These are phyloP conservation scores for Termitomyces sp. DNA, from an alignment of 768 basidiomycete genomes.

Conservation along the genomic window DNA sequence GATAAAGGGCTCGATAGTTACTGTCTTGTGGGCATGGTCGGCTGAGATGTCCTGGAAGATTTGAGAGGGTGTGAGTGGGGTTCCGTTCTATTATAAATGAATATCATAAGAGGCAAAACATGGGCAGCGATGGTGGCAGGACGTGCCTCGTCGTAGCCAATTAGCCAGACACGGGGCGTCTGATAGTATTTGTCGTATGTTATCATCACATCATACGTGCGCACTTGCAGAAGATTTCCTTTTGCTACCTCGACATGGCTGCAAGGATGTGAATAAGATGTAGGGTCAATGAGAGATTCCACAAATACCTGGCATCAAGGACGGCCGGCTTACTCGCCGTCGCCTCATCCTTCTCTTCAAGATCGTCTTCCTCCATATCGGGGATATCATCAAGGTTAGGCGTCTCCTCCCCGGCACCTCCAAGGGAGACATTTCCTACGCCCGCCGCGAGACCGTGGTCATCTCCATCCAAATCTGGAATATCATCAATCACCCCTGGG, in stretches of 20 bases:
- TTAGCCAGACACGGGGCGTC: constrained; percentile 95
- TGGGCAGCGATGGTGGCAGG: not conserved
- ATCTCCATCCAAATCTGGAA: constrained; percentile 74
- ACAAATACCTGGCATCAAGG: constrained; percentile 45
- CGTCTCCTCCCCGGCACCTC: constrained; percentile 44
- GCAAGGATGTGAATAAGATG: not conserved
- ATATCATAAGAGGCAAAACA: constrained; percentile 3
- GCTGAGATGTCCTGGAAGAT: constrained; percentile 97
- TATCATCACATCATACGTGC: constrained; percentile 99
- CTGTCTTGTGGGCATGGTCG: constrained; percentile 97
- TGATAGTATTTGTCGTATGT: constrained; percentile 99
- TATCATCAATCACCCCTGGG: constrained; percentile 71
- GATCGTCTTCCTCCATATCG: constrained; percentile 95
- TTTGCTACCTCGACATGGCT: constrained; percentile 65
- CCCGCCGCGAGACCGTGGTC: constrained; percentile 38
- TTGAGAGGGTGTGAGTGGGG: constrained; percentile 79
- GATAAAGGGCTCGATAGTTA: constrained; percentile 98
- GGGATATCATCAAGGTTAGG: constrained; percentile 97
- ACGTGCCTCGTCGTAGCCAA: constrained; percentile 91
- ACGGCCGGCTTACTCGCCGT: constrained; percentile 52
- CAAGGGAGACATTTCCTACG: constrained; percentile 41
- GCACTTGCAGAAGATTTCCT: constrained; percentile 86
- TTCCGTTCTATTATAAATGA: constrained; percentile 60
- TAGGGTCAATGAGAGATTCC: not conserved
- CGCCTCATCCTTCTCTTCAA: constrained; percentile 86